Conservation (phyloP, 2,329 filamentous ascomycete genomes). For the Rugonectria rugulosa region DNA sequence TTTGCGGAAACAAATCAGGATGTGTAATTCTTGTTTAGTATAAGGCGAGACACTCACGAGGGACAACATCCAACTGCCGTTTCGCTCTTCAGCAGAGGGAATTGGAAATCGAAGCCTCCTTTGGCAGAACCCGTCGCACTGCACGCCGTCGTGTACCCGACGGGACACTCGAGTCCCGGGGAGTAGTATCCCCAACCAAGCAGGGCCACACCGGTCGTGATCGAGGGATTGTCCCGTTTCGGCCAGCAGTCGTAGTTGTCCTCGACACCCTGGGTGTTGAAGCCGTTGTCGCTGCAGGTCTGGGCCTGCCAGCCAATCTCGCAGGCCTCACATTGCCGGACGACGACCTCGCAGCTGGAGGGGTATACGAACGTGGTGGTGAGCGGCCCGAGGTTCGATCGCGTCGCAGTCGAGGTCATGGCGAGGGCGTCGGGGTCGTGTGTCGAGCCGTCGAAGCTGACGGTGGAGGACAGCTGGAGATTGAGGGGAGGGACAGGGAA, state of each 20-base stretch:
- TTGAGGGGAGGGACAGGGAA: too few relatives aligned
- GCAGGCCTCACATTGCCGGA: conserved; percentile 34
- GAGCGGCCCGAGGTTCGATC: conserved; percentile 35
- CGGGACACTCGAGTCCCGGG: conserved; percentile 43
- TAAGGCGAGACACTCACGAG: conserved; percentile 27
- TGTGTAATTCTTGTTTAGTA: neutral
- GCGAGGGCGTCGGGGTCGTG: neutral
- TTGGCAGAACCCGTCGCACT: conserved; percentile 36
- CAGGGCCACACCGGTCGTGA: conserved; percentile 27
- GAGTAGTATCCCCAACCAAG: conserved; percentile 47
- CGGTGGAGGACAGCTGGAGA: too few relatives aligned
- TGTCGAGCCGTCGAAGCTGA: neutral
- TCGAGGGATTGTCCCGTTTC: conserved; percentile 19
- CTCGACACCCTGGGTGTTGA: conserved; percentile 20
- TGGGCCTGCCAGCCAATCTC: conserved; percentile 37
- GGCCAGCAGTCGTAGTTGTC: conserved; percentile 44
- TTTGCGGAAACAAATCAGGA: neutral
- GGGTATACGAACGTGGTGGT: conserved; percentile 35
- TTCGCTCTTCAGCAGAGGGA: conserved; percentile 35
- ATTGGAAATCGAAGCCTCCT: conserved; percentile 39
- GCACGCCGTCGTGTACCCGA: conserved; percentile 43
- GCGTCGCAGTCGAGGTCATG: conserved; percentile 3
- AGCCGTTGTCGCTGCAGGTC: conserved; percentile 22
- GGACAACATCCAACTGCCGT: conserved; percentile 46
- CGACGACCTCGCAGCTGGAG: conserved; percentile 26